phyloP scores from a whole-genome alignment of 192 early-diverging fungal genomes.

The Linnemannia exigua region DNA sequence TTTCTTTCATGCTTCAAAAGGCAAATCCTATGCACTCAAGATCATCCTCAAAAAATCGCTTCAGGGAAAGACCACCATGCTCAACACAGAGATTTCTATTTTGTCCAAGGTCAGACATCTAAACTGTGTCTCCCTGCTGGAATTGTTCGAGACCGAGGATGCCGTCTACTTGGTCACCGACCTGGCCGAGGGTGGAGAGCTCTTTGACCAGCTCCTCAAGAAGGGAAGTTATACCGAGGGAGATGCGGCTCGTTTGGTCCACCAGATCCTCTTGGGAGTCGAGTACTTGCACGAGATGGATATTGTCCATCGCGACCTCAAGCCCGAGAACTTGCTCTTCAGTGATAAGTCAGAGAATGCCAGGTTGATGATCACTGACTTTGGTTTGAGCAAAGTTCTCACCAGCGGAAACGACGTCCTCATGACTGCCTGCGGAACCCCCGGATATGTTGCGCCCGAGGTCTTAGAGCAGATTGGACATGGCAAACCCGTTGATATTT shows the following conservation, averaged over 20 bases:
- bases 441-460: slow-evolving; percentile 77
- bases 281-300: slow-evolving; percentile 86
- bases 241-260: slow-evolving; percentile 78
- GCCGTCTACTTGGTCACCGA: slow-evolving; percentile 78
- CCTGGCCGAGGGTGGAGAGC: slow-evolving; percentile 83
- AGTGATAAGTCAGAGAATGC: slow-evolving; percentile 61
- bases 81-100: slow-evolving; percentile 78
- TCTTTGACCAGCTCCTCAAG: slow-evolving; percentile 81
- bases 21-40: slow-evolving; percentile 74
- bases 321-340: slow-evolving; percentile 85
- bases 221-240: slow-evolving; percentile 80
- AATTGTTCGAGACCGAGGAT: slow-evolving; percentile 75
- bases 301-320: slow-evolving; percentile 87
- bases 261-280: slow-evolving; percentile 80
- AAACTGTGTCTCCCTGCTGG: slow-evolving; percentile 83
- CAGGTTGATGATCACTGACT: slow-evolving; percentile 77
- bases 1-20: background rate
- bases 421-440: slow-evolving; percentile 76
- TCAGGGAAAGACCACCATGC: slow-evolving; percentile 65
- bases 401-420: slow-evolving; percentile 69
- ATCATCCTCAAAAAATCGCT: slow-evolving; percentile 77
- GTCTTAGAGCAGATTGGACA: slow-evolving; percentile 73
- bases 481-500: slow-evolving; percentile 79
- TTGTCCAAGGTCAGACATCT: slow-evolving; percentile 85
- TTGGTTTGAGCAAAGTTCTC: slow-evolving; percentile 79